Evolutionary conservation across 163 green algal species (phyloP).

Genomic region (Volvox carteri): DNA sequence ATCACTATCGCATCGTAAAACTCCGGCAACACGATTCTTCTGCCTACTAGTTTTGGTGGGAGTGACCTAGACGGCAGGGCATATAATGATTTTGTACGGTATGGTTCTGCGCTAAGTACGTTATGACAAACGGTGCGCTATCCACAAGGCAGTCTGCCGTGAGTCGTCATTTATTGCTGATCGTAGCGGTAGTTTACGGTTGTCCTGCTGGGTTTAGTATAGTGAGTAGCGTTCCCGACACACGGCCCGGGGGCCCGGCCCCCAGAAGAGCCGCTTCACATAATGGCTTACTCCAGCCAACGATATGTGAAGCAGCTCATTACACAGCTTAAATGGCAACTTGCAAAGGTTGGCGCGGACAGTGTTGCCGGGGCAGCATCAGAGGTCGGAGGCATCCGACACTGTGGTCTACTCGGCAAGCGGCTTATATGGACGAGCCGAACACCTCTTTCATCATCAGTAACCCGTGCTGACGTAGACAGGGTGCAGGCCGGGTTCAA

Average conservation of each 20-base stretch:
- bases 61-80: too few relatives aligned
- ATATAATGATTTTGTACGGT: neutral
- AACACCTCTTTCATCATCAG: neutral
- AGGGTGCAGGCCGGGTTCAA: neutral
- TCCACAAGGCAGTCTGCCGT: neutral
- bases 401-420: neutral
- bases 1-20: constrained; percentile 11
- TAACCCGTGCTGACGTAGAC: neutral
- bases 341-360: neutral
- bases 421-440: neutral
- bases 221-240: constrained; percentile 12
- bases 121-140: neutral
- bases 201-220: neutral
- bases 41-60: too few relatives aligned
- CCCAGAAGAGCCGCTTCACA: neutral
- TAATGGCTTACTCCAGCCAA: neutral
- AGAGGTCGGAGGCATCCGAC: neutral
- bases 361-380: neutral
- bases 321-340: constrained; percentile 29
- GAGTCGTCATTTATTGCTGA: neutral
- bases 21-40: too few relatives aligned
- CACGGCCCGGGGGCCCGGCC: neutral
- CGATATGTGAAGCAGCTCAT: constrained; percentile 18
- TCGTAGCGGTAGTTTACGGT: neutral
- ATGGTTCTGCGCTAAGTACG: neutral